Conservation (phyloP, 768 basidiomycete species). For the Gloeostereum incarnatum region DNA sequence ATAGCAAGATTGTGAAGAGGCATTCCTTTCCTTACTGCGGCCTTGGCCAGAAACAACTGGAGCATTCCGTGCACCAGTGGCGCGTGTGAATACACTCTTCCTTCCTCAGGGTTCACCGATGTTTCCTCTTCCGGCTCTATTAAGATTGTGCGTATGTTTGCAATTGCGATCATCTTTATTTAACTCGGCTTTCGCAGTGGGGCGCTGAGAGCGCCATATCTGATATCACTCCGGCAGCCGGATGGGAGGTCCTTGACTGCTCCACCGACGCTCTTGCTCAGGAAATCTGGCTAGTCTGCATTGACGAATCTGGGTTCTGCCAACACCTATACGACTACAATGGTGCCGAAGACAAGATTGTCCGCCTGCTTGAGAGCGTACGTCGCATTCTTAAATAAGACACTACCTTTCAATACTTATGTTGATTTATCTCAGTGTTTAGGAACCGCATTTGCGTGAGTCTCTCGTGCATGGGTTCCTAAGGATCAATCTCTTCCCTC, state of each 20-base stretch:
- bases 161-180: not conserved
- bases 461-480: slow-evolving; percentile 29
- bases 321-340: slow-evolving; percentile 25
- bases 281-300: slow-evolving; percentile 41
- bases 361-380: slow-evolving; percentile 43
- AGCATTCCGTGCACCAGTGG: slow-evolving; percentile 26
- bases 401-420: not conserved
- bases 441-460: slow-evolving; percentile 28
- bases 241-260: slow-evolving; percentile 44
- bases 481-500: slow-evolving; percentile 33
- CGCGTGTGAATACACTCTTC: slow-evolving; percentile 27
- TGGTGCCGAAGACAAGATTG: slow-evolving; percentile 38
- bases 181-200: slow-evolving; percentile 19
- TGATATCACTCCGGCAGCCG: slow-evolving; percentile 38
- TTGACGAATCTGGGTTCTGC: slow-evolving; percentile 21
- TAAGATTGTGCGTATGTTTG: slow-evolving; percentile 26
- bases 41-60: slow-evolving; percentile 32
- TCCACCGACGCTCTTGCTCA: slow-evolving; percentile 27
- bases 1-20: too few relatives aligned
- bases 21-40: slow-evolving; percentile 11
- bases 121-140: slow-evolving; percentile 28
- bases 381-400: slow-evolving; percentile 10
- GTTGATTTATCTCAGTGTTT: slow-evolving; percentile 22
- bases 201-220: slow-evolving; percentile 25
- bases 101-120: slow-evolving; percentile 8